Base-by-base conservation (phyloP, 805 yeast genomes). In the Lipomyces mesembrius region DNA sequence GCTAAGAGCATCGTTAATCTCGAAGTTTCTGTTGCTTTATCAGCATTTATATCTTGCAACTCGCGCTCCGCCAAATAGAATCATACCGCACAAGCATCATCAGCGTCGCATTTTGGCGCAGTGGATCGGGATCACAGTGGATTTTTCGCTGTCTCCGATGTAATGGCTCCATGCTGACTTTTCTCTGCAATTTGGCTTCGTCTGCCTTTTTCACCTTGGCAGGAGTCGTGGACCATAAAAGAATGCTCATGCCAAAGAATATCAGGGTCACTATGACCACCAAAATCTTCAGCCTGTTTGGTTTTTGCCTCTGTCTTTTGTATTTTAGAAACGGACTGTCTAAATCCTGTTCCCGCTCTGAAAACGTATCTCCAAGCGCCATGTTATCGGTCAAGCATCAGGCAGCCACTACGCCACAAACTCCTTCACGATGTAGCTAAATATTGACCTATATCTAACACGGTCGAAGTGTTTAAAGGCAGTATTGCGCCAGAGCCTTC, bases 21-120 rank as follows among this genome's bases (percentile, higher is more conserved):
- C 96, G 20, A 79, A 75, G 75, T 91, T 90, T 70, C 92, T 82
- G 59, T 22, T 1, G 22, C 20, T 22, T 20, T 17, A 35, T 49
- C 39, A 59, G 53, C 27, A 25, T 25, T 25, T 25, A 6, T 12
- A 12, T 37, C 27, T 29, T 7, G 14, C 1, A 25, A 22, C 39
- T 8, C 37, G 20, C 51, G 12, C 27, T 17, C 34, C 8, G 20
- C 32, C 12, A 32, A 35, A 14, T 9, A 27, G 12, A n/a, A 34
- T 14, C 39, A 3, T 62, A 65, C 68, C 70, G 58, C 53, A 91
- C 91, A 51, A 91, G 79, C 2, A 91, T 86, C 69, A 89, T 84
- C 73, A 90, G 82, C 0, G 91, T 85, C 3, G 92, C 94, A 69
- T 84, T 87, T 58, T 70, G 72, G 43, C 53, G 58, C 25, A 64